A percentile compares a stretch with the other conserved stretches of the same genome.
Evolutionary conservation across 2,329 filamentous ascomycete genomes (phyloP).

Genomic region (Xylogone sp.): DNA sequence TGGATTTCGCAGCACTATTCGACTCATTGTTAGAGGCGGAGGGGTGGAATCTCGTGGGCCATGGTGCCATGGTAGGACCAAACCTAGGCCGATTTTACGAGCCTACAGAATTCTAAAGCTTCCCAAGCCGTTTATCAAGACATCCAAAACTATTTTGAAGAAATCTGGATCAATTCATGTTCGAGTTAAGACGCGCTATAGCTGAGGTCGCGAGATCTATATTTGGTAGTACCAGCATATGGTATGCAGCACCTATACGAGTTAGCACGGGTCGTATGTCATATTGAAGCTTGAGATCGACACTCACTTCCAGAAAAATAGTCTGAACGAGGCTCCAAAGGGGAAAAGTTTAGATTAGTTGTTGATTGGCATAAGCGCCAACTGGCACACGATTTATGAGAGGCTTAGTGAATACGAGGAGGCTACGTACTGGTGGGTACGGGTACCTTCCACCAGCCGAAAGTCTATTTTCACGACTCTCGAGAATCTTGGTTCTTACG

Average conservation of each 20-base stretch:
- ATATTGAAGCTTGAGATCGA: too few species aligned
- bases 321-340: neutral
- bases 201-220: too few species aligned
- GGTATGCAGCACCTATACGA: too few species aligned
- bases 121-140: neutral
- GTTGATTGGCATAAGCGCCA: neutral
- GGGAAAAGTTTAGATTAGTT: neutral
- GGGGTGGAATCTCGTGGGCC: constrained; percentile 25
- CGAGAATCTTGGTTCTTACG: too few species aligned
- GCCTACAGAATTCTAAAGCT: neutral
- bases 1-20: constrained; percentile 6
- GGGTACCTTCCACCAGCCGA: neutral
- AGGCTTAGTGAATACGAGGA: neutral
- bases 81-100: neutral
- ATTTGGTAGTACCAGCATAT: too few species aligned
- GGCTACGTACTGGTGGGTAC: neutral
- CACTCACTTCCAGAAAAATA: too few species aligned
- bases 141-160: neutral
- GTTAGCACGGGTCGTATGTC: too few species aligned
- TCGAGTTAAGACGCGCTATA: neutral
- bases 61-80: constrained; percentile 25
- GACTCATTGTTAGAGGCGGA: constrained; percentile 21
- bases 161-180: neutral
- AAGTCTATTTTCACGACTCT: neutral
- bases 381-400: neutral